Evolutionary conservation across 1,284 basidiomycete genomes (phyloP).

Genomic region (Ustilago hordei): DNA sequence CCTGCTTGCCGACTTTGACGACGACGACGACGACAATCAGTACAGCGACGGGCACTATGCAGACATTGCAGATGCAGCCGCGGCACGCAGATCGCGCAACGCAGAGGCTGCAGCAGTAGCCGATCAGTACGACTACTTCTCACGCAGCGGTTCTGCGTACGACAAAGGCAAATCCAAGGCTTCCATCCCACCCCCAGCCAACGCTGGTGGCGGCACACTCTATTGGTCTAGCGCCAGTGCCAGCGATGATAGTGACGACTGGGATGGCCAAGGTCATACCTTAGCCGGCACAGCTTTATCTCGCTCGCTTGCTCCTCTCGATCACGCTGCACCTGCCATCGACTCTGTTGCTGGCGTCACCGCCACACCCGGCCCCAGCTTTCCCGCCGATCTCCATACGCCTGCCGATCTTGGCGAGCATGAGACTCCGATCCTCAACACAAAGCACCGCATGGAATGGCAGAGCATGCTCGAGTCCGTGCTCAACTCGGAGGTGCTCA

Average conservation of each 20-base stretch:
- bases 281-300: conserved; percentile 3
- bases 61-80: conserved; percentile 25
- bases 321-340: conserved; percentile 13
- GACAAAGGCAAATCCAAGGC: conserved; percentile 29
- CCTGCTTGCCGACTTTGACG: conserved; percentile 34
- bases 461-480: conserved; percentile 69
- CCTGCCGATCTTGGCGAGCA: conserved; percentile 31
- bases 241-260: conserved; percentile 51
- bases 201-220: conserved; percentile 4
- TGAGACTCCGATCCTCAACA: conserved; percentile 53
- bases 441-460: conserved; percentile 67
- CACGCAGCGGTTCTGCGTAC: conserved; percentile 24
- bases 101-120: conserved; percentile 12
- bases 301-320: conserved; percentile 23
- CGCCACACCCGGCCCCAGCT: conserved; percentile 43
- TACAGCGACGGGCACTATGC: conserved; percentile 16
- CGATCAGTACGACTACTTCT: conserved; percentile 50
- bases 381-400: conserved; percentile 45
- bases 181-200: conserved; percentile 23
- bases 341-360: conserved; percentile 17
- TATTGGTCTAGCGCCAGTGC: conserved; percentile 39
- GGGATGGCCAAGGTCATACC: conserved; percentile 32
- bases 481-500: conserved; percentile 66
- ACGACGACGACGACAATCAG: conserved; percentile 28
- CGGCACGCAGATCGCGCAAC: conserved; percentile 15